A percentile compares a stretch with the other conserved stretches of the same genome.
Evolutionary conservation across 495 filamentous ascomycete genomes (phyloP).

Genomic region (Podospora didyma): DNA sequence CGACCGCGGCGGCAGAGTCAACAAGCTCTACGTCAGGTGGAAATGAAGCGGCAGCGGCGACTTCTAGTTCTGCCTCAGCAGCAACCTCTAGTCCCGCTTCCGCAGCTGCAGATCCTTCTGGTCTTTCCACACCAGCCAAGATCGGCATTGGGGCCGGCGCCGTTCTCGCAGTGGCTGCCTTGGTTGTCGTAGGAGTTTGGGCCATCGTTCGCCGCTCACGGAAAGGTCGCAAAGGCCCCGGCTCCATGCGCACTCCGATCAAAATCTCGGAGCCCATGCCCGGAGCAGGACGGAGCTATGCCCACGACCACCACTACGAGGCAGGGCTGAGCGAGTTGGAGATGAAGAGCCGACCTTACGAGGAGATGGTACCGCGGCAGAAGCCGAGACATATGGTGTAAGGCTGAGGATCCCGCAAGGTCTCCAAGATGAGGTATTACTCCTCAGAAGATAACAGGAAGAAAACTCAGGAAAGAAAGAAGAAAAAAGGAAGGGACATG

Average conservation of each 20-base stretch:
- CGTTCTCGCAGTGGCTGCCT: constrained; percentile 28
- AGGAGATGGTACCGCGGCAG: constrained; percentile 42
- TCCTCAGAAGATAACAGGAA: no score
- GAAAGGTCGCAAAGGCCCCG: constrained; percentile 1
- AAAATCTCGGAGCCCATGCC: constrained; percentile 44
- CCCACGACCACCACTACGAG: constrained; percentile 25
- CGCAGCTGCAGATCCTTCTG: constrained; percentile 6
- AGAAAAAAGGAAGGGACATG: background rate
- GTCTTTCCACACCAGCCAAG: constrained; percentile 32
- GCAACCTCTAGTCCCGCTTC: constrained; percentile 4
- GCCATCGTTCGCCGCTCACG: constrained; percentile 22
- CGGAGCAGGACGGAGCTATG: constrained; percentile 30
- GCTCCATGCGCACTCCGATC: constrained; percentile 18
- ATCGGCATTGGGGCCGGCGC: constrained; percentile 42
- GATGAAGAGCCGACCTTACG: constrained; percentile 39
- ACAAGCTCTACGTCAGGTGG: background rate
- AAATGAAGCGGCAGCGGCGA: background rate
- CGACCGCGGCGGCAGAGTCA: background rate
- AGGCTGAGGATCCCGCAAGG: background rate
- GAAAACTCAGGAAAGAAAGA: background rate
- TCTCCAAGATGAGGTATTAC: no score
- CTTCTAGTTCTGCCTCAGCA: background rate
- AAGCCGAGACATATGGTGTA: constrained; percentile 43
- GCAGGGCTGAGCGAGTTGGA: constrained; percentile 33
- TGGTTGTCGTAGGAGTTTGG: constrained; percentile 24